phyloP scores from a whole-genome alignment of 1,284 basidiomycete genomes.

The Pseudozyma flocculosa region DNA sequence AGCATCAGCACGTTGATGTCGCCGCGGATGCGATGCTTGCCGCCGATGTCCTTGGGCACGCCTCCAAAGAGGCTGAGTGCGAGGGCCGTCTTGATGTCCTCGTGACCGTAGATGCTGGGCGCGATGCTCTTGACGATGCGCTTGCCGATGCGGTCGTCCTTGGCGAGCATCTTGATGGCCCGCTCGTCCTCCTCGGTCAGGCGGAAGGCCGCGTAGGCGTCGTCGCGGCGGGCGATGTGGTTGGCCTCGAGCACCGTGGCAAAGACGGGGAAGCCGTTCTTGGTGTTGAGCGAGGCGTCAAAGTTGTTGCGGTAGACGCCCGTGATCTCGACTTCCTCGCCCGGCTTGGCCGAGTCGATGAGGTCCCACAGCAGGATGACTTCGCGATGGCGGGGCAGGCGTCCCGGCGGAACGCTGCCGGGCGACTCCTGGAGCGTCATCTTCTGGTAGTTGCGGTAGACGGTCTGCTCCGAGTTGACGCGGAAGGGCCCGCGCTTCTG shows the following conservation, averaged over 20 bases:
- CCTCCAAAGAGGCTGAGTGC: conserved; percentile 93
- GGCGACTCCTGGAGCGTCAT: conserved; percentile 98
- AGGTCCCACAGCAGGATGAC: conserved; percentile 96
- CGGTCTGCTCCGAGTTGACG: conserved; percentile 97
- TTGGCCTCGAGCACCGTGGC: conserved; percentile 97
- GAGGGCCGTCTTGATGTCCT: conserved; percentile 96
- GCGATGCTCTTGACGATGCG: conserved; percentile 98
- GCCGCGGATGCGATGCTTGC: conserved; percentile 92
- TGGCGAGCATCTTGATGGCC: conserved; percentile 79
- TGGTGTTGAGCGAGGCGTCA: conserved; percentile 93
- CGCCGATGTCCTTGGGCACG: conserved; percentile 89
- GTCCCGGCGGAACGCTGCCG: conserved; percentile 95
- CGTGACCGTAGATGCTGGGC: conserved; percentile 97
- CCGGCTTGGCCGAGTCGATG: conserved; percentile 95
- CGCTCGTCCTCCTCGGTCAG: conserved; percentile 95
- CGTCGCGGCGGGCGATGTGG: conserved; percentile 83
- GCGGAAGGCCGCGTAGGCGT: conserved; percentile 87
- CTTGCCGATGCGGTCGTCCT: conserved; percentile 91
- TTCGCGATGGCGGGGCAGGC: conserved; percentile 91
- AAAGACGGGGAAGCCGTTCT: conserved; percentile 99
- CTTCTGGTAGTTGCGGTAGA: conserved; percentile 98
- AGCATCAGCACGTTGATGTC: conserved; percentile 96
- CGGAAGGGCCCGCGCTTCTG: conserved; percentile 91
- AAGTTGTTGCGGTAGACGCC: conserved; percentile 99
- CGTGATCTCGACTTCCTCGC: conserved; percentile 90